These are phyloP conservation scores for Ogataea polymorpha DNA, from an alignment of 805 yeast genomes.

Conservation along the genomic window DNA sequence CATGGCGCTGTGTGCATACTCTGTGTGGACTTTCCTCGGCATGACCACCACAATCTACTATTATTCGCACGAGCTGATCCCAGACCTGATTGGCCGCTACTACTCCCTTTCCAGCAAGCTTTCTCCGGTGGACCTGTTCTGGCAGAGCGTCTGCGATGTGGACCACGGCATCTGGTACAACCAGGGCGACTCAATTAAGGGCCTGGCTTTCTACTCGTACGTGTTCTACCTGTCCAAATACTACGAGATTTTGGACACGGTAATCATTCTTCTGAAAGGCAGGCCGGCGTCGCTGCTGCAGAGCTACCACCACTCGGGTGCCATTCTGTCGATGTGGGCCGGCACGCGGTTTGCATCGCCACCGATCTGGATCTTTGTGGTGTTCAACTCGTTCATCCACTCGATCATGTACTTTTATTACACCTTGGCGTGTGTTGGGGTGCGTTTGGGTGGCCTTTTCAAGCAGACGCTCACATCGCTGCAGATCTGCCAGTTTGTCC, in stretches of 20 bases:
- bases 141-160: conserved; percentile 60
- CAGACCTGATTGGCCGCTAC: conserved; percentile 27
- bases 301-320: conserved; percentile 76
- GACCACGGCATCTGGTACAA: conserved; percentile 55
- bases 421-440: conserved; percentile 54
- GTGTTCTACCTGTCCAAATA: conserved; percentile 68
- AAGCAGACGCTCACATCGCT: conserved; percentile 61
- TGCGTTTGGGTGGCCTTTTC: conserved; percentile 53
- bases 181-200: conserved; percentile 30
- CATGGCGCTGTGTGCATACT: conserved; percentile 58
- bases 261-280: conserved; percentile 65
- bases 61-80: conserved; percentile 35
- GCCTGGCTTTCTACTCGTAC: conserved; percentile 58
- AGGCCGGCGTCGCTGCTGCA: conserved; percentile 63
- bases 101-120: conserved; percentile 9
- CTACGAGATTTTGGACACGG: conserved; percentile 68
- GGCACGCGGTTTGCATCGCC: conserved; percentile 68
- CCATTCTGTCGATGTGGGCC: conserved; percentile 80
- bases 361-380: conserved; percentile 79
- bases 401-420: conserved; percentile 72
- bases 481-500: conserved; percentile 65
- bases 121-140: conserved; percentile 42
- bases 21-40: conserved; percentile 70
- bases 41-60: conserved; percentile 50
- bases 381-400: conserved; percentile 76